Percentiles rank a stretch among this genome's conserved stretches.
Evolutionary conservation across 2,329 filamentous ascomycete species (phyloP).

Genomic region (Fusarium sororula): DNA sequence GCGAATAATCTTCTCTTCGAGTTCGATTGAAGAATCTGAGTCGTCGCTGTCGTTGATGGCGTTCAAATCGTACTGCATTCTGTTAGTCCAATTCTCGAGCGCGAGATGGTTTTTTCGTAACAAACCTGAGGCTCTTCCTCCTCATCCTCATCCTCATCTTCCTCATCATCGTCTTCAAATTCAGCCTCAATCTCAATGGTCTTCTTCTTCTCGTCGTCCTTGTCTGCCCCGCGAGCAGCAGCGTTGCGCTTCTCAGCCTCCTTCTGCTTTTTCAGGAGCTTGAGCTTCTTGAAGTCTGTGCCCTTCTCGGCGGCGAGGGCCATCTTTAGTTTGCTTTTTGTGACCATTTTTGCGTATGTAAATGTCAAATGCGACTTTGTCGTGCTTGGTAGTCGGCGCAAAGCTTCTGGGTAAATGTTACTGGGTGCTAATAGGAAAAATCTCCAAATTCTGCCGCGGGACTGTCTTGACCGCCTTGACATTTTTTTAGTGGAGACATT

Average conservation of each 20-base stretch:
- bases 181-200: conserved; percentile 52
- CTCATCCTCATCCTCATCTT: conserved; percentile 47
- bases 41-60: conserved; percentile 69
- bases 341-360: conserved; percentile 48
- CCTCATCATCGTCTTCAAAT: conserved; percentile 47
- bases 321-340: conserved; percentile 61
- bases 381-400: conserved; percentile 21
- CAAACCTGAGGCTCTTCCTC: conserved; percentile 46
- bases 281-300: conserved; percentile 61
- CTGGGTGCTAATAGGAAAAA: conserved; percentile 41
- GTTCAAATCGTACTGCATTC: conserved; percentile 59
- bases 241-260: conserved; percentile 52
- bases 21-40: conserved; percentile 78
- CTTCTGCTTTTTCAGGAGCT: conserved; percentile 60
- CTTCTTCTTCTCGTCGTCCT: conserved; percentile 46
- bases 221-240: conserved; percentile 38
- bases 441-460: conserved; percentile 45
- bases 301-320: conserved; percentile 66
- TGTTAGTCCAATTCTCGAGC: background rate
- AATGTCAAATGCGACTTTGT: conserved; percentile 18
- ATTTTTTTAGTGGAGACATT: conserved; percentile 40
- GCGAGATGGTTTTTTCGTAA: background rate
- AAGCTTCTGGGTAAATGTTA: conserved; percentile 27
- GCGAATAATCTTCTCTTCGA: conserved; percentile 75
- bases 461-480: conserved; percentile 39